phyloP scores from a whole-genome alignment of 805 yeast species.

The Candida multigemmis region DNA sequence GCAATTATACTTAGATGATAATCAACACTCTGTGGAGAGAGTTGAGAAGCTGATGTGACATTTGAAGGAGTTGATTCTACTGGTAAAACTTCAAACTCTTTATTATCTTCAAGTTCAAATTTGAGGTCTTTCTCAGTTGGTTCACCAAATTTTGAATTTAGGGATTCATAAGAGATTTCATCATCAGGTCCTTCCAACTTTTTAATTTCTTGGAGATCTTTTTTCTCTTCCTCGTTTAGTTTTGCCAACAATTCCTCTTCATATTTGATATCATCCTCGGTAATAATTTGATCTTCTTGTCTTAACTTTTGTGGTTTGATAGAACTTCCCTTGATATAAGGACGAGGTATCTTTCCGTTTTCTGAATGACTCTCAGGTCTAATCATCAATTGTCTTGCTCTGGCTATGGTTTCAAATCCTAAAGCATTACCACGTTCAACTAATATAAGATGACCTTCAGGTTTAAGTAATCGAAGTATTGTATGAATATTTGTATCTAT shows the following conservation, averaged over 20 bases:
- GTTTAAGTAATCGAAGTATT: constrained; percentile 53
- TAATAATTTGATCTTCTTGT: constrained; percentile 25
- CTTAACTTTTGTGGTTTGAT: constrained; percentile 29
- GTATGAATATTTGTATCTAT: constrained; percentile 60
- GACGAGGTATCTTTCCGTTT: constrained; percentile 59
- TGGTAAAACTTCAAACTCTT: constrained; percentile 17
- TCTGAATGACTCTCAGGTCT: constrained; percentile 68
- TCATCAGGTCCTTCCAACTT: constrained; percentile 9
- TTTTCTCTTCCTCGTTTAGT: neutral
- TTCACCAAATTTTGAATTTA: constrained; percentile 29
- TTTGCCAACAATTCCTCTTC: constrained; percentile 20
- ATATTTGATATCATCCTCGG: constrained; percentile 23
- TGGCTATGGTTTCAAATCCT: constrained; percentile 81
- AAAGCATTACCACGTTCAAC: constrained; percentile 84
- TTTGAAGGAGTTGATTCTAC: constrained; percentile 8
- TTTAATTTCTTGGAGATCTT: constrained; percentile 4
- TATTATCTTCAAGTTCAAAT: constrained; percentile 36
- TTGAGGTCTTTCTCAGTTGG: constrained; percentile 34
- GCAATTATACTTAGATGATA: constrained; percentile 64
- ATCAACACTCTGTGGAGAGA: constrained; percentile 23
- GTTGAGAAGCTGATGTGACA: too few relatives aligned
- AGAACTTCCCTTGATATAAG: constrained; percentile 47
- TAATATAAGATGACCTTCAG: constrained; percentile 71
- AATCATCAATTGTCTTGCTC: constrained; percentile 85
- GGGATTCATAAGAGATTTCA: too few relatives aligned